phyloP scores from a whole-genome alignment of 2,329 filamentous ascomycete species.

The Trichoderma gracile region DNA sequence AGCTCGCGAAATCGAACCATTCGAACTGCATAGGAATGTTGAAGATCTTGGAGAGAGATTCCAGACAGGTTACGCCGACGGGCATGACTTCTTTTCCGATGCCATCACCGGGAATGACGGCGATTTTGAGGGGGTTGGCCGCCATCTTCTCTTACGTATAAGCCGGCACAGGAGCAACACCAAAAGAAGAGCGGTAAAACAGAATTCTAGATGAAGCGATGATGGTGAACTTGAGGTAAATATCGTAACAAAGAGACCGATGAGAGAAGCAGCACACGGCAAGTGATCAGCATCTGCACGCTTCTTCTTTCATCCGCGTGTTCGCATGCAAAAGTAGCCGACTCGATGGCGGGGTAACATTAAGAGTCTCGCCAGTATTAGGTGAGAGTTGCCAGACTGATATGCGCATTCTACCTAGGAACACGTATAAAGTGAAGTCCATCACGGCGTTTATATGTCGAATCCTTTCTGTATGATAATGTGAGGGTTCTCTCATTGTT shows the following conservation, averaged over 20 bases:
- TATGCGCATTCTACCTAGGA: too few relatives aligned
- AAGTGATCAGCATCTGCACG: conserved; percentile 10
- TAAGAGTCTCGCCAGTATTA: neutral
- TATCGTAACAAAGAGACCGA: neutral
- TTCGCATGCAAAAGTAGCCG: conserved; percentile 17
- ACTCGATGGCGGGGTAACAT: conserved; percentile 3
- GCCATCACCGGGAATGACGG: conserved; percentile 61
- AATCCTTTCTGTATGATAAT: too few relatives aligned
- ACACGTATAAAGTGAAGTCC: too few relatives aligned
- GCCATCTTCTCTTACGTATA: neutral
- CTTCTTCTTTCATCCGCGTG: conserved; percentile 17
- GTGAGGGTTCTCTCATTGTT: too few relatives aligned
- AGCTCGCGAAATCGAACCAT: conserved; percentile 67
- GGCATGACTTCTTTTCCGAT: conserved; percentile 64
- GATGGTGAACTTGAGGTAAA: neutral
- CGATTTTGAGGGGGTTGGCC: conserved; percentile 30
- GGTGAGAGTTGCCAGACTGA: too few relatives aligned
- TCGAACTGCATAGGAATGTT: conserved; percentile 57
- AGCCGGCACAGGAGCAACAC: neutral
- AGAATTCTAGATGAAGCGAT: neutral
- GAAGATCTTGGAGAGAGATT: conserved; percentile 56
- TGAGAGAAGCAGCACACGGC: neutral
- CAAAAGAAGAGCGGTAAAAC: neutral
- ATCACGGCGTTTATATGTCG: too few relatives aligned
- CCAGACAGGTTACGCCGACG: conserved; percentile 26